phyloP scores from a whole-genome alignment of 2,329 filamentous ascomycete species.

The Paecilomyces dactylethromorphus region DNA sequence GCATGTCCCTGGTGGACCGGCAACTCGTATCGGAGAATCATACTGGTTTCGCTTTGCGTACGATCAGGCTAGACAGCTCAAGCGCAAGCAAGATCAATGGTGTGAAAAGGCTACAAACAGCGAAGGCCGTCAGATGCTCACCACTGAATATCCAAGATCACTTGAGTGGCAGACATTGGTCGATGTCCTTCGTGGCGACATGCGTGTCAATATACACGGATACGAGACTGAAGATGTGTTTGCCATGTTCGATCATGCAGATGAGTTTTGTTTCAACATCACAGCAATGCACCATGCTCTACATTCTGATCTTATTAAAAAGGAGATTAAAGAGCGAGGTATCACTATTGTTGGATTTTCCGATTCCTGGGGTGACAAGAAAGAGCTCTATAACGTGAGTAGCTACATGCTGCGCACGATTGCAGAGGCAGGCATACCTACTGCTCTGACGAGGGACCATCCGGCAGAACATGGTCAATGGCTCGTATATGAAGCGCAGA shows the following conservation, averaged over 20 bases:
- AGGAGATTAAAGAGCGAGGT: constrained; percentile 37
- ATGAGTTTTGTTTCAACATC: constrained; percentile 62
- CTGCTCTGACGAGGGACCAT: neutral
- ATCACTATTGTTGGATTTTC: constrained; percentile 58
- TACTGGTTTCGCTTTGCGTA: constrained; percentile 63
- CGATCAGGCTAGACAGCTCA: constrained; percentile 52
- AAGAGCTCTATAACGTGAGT: constrained; percentile 54
- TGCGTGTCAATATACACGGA: constrained; percentile 64
- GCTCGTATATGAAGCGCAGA: neutral
- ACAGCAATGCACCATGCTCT: constrained; percentile 65
- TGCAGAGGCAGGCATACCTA: neutral
- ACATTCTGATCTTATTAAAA: constrained; percentile 58
- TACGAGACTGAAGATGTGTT: constrained; percentile 64
- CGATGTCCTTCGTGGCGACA: constrained; percentile 59
- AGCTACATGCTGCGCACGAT: constrained; percentile 28
- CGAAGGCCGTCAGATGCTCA: constrained; percentile 20
- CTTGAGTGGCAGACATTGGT: constrained; percentile 58
- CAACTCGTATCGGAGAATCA: constrained; percentile 58
- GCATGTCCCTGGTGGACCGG: constrained; percentile 43
- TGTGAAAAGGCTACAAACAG: constrained; percentile 48
- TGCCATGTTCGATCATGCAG: constrained; percentile 61
- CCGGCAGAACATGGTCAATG: neutral
- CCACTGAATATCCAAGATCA: constrained; percentile 53
- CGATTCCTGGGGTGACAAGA: constrained; percentile 67
- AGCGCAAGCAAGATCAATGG: constrained; percentile 61